A percentile compares a stretch with the other conserved stretches of the same genome.
phyloP scores from a whole-genome alignment of 306 rosid genomes.

The Inga leiocalycina region DNA sequence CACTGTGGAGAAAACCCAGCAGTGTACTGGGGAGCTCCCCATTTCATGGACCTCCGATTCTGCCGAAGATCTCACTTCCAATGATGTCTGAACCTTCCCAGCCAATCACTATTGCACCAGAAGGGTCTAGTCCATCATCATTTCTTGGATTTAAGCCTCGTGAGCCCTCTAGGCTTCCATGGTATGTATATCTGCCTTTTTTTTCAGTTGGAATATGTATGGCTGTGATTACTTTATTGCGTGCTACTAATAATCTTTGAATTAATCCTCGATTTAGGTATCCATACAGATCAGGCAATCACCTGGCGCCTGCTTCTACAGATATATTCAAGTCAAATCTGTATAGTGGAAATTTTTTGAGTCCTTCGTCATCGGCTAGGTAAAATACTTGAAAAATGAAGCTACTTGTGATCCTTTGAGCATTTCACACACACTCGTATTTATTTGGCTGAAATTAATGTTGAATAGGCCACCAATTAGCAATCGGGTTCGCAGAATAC shows the following conservation, averaged over 20 bases:
- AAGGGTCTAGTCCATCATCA: neutral
- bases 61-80: neutral
- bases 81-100: neutral
- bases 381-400: constrained; percentile 10
- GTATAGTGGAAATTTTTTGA: neutral
- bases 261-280: neutral
- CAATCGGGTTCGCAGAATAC: neutral
- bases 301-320: neutral
- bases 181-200: constrained; percentile 6
- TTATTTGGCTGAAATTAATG: neutral
- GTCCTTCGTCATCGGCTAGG: neutral
- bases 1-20: neutral
- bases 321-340: neutral
- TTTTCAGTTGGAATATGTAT: neutral
- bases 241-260: neutral
- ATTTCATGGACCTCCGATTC: neutral
- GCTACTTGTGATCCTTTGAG: neutral
- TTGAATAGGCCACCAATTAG: neutral
- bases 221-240: neutral
- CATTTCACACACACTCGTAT: neutral
- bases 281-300: neutral
- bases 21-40: neutral
- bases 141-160: neutral
- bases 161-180: neutral
- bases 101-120: neutral